These are phyloP conservation scores for Isatis tinctoria DNA, from an alignment of 345 rosid genomes.

Conservation along the genomic window DNA sequence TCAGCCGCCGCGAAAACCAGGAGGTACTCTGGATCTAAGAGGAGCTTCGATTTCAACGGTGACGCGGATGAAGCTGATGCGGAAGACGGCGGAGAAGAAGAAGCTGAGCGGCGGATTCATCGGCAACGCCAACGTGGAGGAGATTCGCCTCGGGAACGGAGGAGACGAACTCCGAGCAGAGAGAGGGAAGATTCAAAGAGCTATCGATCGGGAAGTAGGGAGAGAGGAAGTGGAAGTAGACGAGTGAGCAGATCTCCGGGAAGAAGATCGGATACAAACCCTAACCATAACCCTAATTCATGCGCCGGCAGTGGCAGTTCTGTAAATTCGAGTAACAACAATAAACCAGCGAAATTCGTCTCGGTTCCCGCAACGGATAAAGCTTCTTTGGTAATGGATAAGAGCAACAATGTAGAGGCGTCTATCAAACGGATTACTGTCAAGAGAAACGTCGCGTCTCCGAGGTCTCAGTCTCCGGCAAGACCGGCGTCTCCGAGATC, in stretches of 20 bases:
- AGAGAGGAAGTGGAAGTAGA: constrained; percentile 50
- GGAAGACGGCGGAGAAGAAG: constrained; percentile 39
- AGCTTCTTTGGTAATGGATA: constrained; percentile 39
- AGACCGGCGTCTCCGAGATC: constrained; percentile 80
- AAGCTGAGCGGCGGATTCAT: constrained; percentile 37
- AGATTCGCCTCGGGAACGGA: constrained; percentile 46
- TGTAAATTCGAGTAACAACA: constrained; percentile 11
- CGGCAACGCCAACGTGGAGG: constrained; percentile 56
- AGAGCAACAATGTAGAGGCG: constrained; percentile 36
- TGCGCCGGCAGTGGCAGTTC: constrained; percentile 22
- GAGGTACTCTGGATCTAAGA: constrained; percentile 81
- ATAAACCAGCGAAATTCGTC: constrained; percentile 63
- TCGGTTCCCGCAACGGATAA: constrained; percentile 81
- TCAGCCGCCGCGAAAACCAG: constrained; percentile 49
- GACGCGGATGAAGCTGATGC: constrained; percentile 19
- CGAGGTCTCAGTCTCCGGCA: constrained; percentile 77
- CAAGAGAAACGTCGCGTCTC: constrained; percentile 69
- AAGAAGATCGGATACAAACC: constrained; percentile 56
- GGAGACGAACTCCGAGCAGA: constrained; percentile 94
- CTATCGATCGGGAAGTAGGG: constrained; percentile 55
- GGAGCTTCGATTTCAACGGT: constrained; percentile 79
- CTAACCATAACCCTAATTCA: constrained; percentile 21
- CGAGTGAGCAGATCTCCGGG: constrained; percentile 86
- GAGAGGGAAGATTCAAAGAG: constrained; percentile 63
- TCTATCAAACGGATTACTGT: constrained; percentile 55